Evolutionary conservation across 2,329 filamentous ascomycete genomes (phyloP), one percentile per base, ranked within the genome.

Genomic region (Metarhizium rileyi): DNA sequence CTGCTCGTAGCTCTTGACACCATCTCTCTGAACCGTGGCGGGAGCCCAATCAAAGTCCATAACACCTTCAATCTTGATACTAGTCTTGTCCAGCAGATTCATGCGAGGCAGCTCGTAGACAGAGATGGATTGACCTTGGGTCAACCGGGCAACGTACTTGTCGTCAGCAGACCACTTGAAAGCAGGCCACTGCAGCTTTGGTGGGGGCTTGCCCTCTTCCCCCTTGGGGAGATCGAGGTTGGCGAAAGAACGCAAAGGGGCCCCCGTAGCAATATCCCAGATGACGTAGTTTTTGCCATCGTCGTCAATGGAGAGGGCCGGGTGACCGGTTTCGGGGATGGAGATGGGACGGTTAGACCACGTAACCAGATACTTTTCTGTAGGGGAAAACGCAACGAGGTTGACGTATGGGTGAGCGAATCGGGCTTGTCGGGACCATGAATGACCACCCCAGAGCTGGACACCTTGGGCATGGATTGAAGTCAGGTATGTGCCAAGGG

Each of bases 131-230:
- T 90, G 81, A 57, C 86, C 87, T 56, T 89, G 90, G 54, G 83
- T 89, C 74, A 97, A 83, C 55, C 93, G 84, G 22, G 93, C 93
- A 54, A 97, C 90, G 66, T 95, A 98, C 69, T 94, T 93, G 71
- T 96, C 90, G 64, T 98, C 93, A 3, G 93, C 77, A 27, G 93
- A 97, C 93, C 93, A 98, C 75, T 98, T 98, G 82, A 98, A 98
- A 2, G 91, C 90, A 23, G 93, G 93, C 93, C 93, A 98, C 64
- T 93, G 87, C 60, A 94, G 83, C 79, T 96, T 96, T 69, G 90
- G 88, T 12, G 71, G 70, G 41, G 70, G 69, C 77, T 95, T 94
- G 35, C 72, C 71, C 45, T 79, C 75, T 53, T 70, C 69, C 5
- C 58, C 57, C 56, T 77, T 78, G 27, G 87, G 81, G 14, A 87